Evolutionary conservation across 768 basidiomycete species (phyloP).

Genomic region (Rhizopogon vinicolor): DNA sequence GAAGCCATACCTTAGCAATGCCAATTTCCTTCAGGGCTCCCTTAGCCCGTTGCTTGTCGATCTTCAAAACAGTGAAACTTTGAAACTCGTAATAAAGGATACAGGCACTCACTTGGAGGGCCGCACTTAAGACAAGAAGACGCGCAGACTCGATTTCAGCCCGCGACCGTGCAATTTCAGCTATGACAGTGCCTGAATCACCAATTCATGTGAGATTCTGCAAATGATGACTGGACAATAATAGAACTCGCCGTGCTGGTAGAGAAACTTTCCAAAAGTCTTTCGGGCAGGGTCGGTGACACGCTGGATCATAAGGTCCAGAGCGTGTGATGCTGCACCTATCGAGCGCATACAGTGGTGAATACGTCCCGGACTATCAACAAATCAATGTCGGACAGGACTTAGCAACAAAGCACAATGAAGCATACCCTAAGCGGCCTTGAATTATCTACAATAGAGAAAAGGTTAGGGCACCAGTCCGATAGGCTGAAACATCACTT

Average conservation of each 20-base stretch:
- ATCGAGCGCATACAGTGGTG: slow-evolving; percentile 99
- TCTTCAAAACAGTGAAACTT: slow-evolving; percentile 37
- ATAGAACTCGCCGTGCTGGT: slow-evolving; percentile 72
- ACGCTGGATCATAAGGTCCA: slow-evolving; percentile 85
- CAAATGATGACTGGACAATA: neutral
- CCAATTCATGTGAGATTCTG: neutral
- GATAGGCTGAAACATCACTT: slow-evolving; percentile 3
- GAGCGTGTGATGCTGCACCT: slow-evolving; percentile 77
- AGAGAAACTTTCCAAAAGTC: slow-evolving; percentile 90
- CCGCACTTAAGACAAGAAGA: slow-evolving; percentile 88
- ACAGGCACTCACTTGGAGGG: slow-evolving; percentile 55
- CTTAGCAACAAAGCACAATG: neutral
- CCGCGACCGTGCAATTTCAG: slow-evolving; percentile 87
- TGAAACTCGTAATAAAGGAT: neutral
- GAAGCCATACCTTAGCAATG: slow-evolving; percentile 76
- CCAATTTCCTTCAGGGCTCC: slow-evolving; percentile 97
- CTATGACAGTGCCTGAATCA: slow-evolving; percentile 73
- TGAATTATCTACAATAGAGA: slow-evolving; percentile 68
- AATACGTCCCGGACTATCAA: slow-evolving; percentile 80
- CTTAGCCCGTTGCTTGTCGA: slow-evolving; percentile 88
- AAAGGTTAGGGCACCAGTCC: neutral
- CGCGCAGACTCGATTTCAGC: slow-evolving; percentile 91
- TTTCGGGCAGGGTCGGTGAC: slow-evolving; percentile 90
- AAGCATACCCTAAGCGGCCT: slow-evolving; percentile 81
- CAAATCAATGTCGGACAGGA: slow-evolving; percentile 2